These are phyloP conservation scores for Striga asiatica DNA, from an alignment of 257 asterid species.

Conservation along the genomic window DNA sequence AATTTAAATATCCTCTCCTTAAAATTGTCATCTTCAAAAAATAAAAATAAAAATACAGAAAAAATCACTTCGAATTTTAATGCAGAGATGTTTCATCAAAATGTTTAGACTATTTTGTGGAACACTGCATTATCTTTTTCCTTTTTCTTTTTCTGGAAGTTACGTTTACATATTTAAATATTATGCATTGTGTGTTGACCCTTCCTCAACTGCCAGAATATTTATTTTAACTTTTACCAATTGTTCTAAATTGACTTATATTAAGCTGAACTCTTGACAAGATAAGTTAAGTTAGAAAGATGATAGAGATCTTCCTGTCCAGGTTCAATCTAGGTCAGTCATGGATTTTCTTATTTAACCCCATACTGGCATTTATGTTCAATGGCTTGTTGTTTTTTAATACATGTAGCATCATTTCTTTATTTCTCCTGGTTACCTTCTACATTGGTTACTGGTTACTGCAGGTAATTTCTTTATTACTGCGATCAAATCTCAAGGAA, in stretches of 20 bases:
- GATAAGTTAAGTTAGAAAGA: not conserved
- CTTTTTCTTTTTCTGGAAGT: not conserved
- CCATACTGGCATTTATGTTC: not conserved
- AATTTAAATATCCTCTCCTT: too few relatives aligned
- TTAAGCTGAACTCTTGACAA: constrained; percentile 1
- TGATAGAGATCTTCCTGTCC: not conserved
- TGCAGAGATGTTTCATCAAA: too few relatives aligned
- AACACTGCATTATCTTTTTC: not conserved
- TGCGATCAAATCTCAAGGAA: constrained; percentile 54
- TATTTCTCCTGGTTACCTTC: constrained; percentile 7
- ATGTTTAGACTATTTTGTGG: too few relatives aligned
- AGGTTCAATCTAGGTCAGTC: constrained; percentile 1
- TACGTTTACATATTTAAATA: not conserved
- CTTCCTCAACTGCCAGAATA: not conserved
- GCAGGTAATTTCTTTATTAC: constrained; percentile 79
- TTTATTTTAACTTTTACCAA: not conserved
- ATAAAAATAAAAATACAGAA: too few relatives aligned
- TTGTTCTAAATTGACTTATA: not conserved
- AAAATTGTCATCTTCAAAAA: too few relatives aligned
- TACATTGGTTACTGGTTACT: constrained; percentile 14
- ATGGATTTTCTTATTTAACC: constrained; percentile 3
- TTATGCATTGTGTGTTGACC: not conserved
- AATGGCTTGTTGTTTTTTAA: not conserved
- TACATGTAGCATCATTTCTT: constrained; percentile 3
- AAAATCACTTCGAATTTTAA: too few relatives aligned